Conservation (phyloP, 1,284 basidiomycete genomes). For the Afroboletus lepidellus region DNA sequence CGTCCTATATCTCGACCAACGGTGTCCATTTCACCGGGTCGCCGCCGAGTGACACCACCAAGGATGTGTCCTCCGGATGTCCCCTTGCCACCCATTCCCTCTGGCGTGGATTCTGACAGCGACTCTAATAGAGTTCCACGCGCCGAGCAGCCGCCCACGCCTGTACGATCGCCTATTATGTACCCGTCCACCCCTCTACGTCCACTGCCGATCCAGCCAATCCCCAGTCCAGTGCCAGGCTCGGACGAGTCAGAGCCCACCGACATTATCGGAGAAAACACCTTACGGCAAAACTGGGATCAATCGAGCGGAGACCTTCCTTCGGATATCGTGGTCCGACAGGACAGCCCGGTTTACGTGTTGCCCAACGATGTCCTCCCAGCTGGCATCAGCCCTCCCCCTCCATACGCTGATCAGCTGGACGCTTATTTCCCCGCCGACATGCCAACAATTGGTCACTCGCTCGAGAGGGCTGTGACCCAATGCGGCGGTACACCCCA, state of each 20-base stretch:
- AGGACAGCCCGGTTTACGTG: constrained; percentile 25
- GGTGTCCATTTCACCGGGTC: not conserved
- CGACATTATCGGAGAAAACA: constrained; percentile 4
- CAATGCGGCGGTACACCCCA: constrained; percentile 16
- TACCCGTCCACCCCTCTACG: constrained; percentile 5
- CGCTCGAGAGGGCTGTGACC: constrained; percentile 24
- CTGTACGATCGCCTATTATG: not conserved
- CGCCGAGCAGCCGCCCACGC: constrained; percentile 8
- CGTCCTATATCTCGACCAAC: constrained; percentile 6
- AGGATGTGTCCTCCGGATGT: constrained; percentile 15
- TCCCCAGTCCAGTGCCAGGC: constrained; percentile 20
- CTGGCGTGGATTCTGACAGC: not conserved
- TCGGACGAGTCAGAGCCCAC: constrained; percentile 12
- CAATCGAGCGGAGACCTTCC: not conserved
- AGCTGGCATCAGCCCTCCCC: constrained; percentile 15
- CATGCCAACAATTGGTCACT: constrained; percentile 13
- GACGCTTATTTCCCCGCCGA: constrained; percentile 5
- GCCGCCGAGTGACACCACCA: constrained; percentile 16
- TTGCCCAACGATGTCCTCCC: constrained; percentile 3
- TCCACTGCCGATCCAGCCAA: constrained; percentile 21
- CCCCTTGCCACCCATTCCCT: constrained; percentile 26
- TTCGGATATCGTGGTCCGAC: constrained; percentile 16
- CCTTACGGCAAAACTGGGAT: constrained; percentile 12
- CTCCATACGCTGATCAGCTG: constrained; percentile 16
- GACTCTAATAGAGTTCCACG: not conserved